Percentiles rank a stretch among this genome's conserved stretches.
Conservation (phyloP, 1,284 basidiomycete species). For the Cryptococcus depauperatus region DNA sequence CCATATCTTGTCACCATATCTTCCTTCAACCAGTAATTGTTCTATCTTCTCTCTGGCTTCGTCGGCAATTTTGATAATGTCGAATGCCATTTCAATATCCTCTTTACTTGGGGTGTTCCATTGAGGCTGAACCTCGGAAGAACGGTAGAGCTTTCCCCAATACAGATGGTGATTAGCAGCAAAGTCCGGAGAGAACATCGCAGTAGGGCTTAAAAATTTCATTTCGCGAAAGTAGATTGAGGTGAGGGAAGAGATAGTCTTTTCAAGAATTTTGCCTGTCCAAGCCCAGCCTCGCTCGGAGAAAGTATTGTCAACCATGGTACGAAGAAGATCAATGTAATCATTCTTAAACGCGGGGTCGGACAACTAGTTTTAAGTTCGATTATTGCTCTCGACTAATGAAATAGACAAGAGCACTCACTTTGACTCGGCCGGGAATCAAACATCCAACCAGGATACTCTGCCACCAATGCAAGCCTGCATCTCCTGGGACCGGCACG, state of each 20-base stretch:
- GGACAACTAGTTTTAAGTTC: constrained; percentile 14
- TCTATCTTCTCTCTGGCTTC: constrained; percentile 62
- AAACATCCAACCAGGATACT: constrained; percentile 36
- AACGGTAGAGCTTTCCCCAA: constrained; percentile 78
- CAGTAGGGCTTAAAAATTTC: constrained; percentile 65
- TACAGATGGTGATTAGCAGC: constrained; percentile 61
- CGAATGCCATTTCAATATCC: constrained; percentile 70
- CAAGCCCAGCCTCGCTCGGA: constrained; percentile 84
- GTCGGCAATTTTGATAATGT: constrained; percentile 56
- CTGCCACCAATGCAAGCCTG: constrained; percentile 78
- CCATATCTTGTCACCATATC: constrained; percentile 55
- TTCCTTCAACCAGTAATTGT: constrained; percentile 52
- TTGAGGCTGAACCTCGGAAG: constrained; percentile 69
- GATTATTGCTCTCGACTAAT: background rate
- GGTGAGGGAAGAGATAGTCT: constrained; percentile 67
- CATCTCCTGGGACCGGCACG: constrained; percentile 75
- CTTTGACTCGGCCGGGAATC: constrained; percentile 28
- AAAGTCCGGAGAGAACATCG: constrained; percentile 52
- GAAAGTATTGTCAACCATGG: constrained; percentile 71
- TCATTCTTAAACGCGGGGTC: constrained; percentile 18
- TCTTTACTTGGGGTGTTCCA: constrained; percentile 60
- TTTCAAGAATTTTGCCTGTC: constrained; percentile 69
- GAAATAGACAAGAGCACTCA: constrained; percentile 4
- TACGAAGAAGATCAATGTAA: constrained; percentile 55
- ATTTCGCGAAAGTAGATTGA: constrained; percentile 73